Conservation (phyloP, 768 basidiomycete species). For the Suillus subluteus region DNA sequence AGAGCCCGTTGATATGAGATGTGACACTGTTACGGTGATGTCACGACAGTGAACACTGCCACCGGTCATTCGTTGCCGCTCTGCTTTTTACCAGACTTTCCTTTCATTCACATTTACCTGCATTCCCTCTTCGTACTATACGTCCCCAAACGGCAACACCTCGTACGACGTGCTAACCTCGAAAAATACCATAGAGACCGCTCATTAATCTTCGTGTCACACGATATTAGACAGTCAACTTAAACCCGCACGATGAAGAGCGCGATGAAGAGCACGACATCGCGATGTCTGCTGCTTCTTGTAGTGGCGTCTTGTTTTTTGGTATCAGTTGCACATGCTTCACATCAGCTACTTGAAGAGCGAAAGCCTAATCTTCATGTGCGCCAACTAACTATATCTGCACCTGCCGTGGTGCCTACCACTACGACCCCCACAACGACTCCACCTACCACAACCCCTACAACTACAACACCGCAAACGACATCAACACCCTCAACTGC, state of each 20-base stretch:
- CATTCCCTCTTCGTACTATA: not conserved
- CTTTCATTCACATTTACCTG: slow-evolving; percentile 11
- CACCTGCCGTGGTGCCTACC: slow-evolving; percentile 6
- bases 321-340: slow-evolving; percentile 30
- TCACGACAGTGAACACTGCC: slow-evolving; percentile 23
- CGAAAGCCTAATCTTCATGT: slow-evolving; percentile 19
- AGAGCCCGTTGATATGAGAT: not conserved
- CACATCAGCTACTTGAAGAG: slow-evolving; percentile 23
- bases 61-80: slow-evolving; percentile 15
- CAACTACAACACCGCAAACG: slow-evolving; percentile 13
- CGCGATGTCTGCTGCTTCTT: slow-evolving; percentile 29
- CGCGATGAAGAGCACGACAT: slow-evolving; percentile 28
- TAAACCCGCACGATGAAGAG: slow-evolving; percentile 12
- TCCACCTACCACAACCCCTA: slow-evolving; percentile 15
- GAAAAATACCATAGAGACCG: slow-evolving; percentile 28
- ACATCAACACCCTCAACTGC: slow-evolving; percentile 2
- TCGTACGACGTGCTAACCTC: slow-evolving; percentile 23
- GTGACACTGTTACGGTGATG: slow-evolving; percentile 27
- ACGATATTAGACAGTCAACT: slow-evolving; percentile 10
- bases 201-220: slow-evolving; percentile 20
- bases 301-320: slow-evolving; percentile 30
- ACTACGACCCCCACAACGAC: slow-evolving; percentile 11
- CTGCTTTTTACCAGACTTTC: slow-evolving; percentile 16
- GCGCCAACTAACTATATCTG: slow-evolving; percentile 13
- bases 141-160: slow-evolving; percentile 13